Conservation (phyloP, 164 flowering plant species). For the Paratinospora sagittata region DNA sequence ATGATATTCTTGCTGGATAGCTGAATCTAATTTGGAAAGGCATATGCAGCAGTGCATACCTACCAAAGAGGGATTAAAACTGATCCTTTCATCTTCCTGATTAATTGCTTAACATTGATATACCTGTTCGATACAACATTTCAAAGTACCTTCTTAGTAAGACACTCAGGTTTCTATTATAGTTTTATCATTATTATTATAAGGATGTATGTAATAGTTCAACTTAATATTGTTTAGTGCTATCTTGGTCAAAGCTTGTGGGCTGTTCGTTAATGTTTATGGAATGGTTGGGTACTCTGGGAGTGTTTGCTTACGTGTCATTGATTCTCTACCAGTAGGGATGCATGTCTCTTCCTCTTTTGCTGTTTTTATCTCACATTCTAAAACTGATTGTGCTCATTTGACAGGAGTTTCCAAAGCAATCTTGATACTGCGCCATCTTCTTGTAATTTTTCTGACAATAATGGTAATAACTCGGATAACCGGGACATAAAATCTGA, state of each 20-base stretch:
- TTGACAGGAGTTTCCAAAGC: slow-evolving; percentile 28
- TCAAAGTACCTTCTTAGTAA: no score
- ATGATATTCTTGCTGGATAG: not conserved
- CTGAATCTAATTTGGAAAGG: no score
- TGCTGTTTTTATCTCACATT: slow-evolving; percentile 4
- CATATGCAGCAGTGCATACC: no score
- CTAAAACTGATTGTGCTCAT: slow-evolving; percentile 6
- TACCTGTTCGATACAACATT: no score
- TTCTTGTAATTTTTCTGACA: slow-evolving; percentile 14
- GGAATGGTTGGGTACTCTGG: not conserved
- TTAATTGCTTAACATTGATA: no score
- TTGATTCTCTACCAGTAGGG: not conserved
- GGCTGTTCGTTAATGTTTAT: not conserved
- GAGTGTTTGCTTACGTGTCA: not conserved
- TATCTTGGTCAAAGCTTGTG: not conserved
- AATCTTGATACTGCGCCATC: slow-evolving; percentile 14
- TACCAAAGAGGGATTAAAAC: no score
- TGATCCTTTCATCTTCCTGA: not conserved
- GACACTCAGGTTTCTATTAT: no score
- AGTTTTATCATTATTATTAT: no score
- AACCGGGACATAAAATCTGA: slow-evolving; percentile 21
- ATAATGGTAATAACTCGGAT: slow-evolving; percentile 16
- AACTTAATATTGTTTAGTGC: not conserved
- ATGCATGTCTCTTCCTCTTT: not conserved
- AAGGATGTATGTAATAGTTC: not conserved